phyloP scores from a whole-genome alignment of 2,329 filamentous ascomycete species.

The Graphiopsis chlorocephala region DNA sequence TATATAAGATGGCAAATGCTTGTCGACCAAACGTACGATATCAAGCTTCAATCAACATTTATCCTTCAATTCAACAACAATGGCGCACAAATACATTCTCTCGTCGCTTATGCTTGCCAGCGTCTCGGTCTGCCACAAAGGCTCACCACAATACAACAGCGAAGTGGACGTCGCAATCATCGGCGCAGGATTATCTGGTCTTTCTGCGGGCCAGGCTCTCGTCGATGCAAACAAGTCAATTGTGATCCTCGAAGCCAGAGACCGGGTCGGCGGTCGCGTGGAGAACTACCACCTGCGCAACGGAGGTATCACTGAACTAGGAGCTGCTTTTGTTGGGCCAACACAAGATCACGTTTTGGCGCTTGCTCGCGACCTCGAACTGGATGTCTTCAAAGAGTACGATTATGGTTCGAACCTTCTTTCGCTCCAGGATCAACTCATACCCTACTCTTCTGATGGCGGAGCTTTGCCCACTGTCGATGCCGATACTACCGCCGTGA shows the following conservation, averaged over 20 bases:
- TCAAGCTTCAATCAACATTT: neutral
- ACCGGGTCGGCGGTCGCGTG: constrained; percentile 28
- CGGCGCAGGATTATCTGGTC: constrained; percentile 31
- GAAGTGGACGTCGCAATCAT: constrained; percentile 22
- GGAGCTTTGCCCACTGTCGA: neutral
- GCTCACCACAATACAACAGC: neutral
- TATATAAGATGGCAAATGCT: neutral
- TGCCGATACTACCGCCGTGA: neutral
- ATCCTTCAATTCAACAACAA: neutral
- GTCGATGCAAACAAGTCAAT: constrained; percentile 23
- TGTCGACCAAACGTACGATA: neutral
- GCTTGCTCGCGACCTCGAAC: constrained; percentile 22
- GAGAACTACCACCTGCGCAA: constrained; percentile 16
- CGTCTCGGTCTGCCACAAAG: neutral
- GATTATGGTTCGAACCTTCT: constrained; percentile 17
- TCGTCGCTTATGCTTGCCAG: neutral
- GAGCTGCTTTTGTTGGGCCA: constrained; percentile 29
- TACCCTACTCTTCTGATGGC: constrained; percentile 6
- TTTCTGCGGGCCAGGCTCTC: constrained; percentile 25
- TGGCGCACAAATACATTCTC: neutral
- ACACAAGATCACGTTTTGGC: constrained; percentile 26
- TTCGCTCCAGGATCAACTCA: neutral
- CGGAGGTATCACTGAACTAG: constrained; percentile 26
- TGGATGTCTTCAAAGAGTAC: constrained; percentile 23
- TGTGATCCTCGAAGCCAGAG: constrained; percentile 29